Conservation (phyloP, 768 basidiomycete genomes). For the Gloeostereum incarnatum region DNA sequence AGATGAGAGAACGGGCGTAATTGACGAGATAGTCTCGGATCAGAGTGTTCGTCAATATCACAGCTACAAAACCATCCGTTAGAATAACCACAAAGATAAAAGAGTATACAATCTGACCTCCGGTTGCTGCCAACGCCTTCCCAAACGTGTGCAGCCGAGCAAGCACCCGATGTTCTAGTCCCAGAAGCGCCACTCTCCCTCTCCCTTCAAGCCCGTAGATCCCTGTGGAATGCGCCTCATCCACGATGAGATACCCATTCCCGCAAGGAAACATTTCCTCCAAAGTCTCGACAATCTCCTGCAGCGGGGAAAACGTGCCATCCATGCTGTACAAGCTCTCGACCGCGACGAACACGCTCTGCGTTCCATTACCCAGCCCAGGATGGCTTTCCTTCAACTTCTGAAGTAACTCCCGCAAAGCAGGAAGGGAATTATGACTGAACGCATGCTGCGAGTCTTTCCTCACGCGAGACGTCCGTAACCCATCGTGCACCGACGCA, state of each 20-base stretch:
- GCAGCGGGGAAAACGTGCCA: conserved; percentile 78
- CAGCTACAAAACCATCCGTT: conserved; percentile 33
- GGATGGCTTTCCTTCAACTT: background rate
- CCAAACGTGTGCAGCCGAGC: conserved; percentile 88
- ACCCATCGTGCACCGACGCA: conserved; percentile 86
- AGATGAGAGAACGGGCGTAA: conserved; percentile 86
- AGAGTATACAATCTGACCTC: conserved; percentile 46
- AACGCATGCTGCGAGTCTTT: conserved; percentile 37
- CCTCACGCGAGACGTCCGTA: conserved; percentile 52
- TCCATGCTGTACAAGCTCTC: conserved; percentile 97
- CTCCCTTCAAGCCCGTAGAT: conserved; percentile 74
- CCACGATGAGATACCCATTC: conserved; percentile 72
- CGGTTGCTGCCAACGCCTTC: conserved; percentile 78
- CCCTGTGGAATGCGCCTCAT: conserved; percentile 92
- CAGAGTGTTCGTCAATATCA: conserved; percentile 60
- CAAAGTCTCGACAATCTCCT: conserved; percentile 51
- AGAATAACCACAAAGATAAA: background rate
- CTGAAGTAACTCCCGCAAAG: conserved; percentile 24
- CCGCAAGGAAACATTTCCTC: conserved; percentile 51
- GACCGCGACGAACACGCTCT: conserved; percentile 68
- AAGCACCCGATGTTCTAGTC: conserved; percentile 62
- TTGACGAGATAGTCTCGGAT: conserved; percentile 84
- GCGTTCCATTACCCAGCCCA: too few species aligned
- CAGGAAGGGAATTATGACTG: conserved; percentile 58
- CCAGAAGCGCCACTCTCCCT: conserved; percentile 64